Evolutionary conservation across 805 yeast species (phyloP).

Genomic region (Candida manassasensis): DNA sequence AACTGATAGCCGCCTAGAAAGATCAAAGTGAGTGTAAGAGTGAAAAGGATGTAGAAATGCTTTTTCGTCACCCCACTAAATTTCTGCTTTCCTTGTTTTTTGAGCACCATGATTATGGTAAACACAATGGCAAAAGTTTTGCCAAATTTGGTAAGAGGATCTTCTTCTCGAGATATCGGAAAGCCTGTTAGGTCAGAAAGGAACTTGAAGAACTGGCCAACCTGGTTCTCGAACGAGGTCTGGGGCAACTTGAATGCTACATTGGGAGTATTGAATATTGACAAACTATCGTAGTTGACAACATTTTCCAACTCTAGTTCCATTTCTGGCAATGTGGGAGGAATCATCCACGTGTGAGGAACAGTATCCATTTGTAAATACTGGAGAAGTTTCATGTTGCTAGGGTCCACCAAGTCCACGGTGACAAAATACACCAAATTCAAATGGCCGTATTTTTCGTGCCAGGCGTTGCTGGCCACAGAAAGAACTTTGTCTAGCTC

Average conservation of each 20-base stretch:
- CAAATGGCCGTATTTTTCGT: conserved; percentile 38
- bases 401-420: conserved; percentile 44
- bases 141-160: conserved; percentile 39
- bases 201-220: conserved; percentile 50
- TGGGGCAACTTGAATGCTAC: conserved; percentile 34
- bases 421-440: conserved; percentile 42
- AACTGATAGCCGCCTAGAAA: conserved; percentile 64
- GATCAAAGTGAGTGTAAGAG: conserved; percentile 38
- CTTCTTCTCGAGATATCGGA: conserved; percentile 33
- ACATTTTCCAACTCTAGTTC: conserved; percentile 19
- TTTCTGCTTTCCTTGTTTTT: conserved; percentile 39
- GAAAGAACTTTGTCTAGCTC: conserved; percentile 38
- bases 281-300: conserved; percentile 9
- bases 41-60: conserved; percentile 17
- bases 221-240: conserved; percentile 31
- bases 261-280: conserved; percentile 24
- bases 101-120: conserved; percentile 40
- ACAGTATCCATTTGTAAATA: conserved; percentile 43
- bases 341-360: conserved; percentile 67
- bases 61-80: conserved; percentile 18
- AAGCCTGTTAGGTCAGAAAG: conserved; percentile 43
- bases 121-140: conserved; percentile 45
- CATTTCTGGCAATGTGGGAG: conserved; percentile 33
- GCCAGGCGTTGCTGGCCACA: conserved; percentile 41
- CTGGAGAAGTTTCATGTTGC: conserved; percentile 39